Conservation (phyloP, 805 yeast genomes). For the Myxozyma sirexii region DNA sequence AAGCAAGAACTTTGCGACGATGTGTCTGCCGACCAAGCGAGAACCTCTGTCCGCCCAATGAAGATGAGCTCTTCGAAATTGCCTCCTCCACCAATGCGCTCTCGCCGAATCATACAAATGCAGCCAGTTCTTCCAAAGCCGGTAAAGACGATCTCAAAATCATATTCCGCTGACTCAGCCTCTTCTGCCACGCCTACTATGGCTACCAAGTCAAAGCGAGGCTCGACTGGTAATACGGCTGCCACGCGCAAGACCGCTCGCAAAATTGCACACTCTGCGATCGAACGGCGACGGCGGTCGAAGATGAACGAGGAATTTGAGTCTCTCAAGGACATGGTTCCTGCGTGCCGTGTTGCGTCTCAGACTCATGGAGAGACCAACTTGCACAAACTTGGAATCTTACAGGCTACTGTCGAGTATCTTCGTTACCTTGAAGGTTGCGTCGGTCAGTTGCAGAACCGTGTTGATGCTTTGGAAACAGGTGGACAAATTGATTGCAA, state of each 20-base stretch:
- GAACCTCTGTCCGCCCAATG: background rate
- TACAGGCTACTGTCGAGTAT: conserved; percentile 83
- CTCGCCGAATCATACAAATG: conserved; percentile 33
- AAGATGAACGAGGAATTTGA: conserved; percentile 84
- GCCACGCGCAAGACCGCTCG: conserved; percentile 48
- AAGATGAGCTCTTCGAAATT: conserved; percentile 15
- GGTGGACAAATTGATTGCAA: conserved; percentile 3
- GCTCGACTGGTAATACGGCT: conserved; percentile 14
- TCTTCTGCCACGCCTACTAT: background rate
- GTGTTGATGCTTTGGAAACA: conserved; percentile 19
- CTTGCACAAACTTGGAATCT: conserved; percentile 77
- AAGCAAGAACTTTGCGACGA: background rate
- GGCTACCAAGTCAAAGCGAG: conserved; percentile 12
- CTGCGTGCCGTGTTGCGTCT: conserved; percentile 66
- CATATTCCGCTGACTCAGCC: background rate
- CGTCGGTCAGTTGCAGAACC: conserved; percentile 21
- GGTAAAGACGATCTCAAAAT: conserved; percentile 6
- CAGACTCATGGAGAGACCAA: conserved; percentile 52
- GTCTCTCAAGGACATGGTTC: conserved; percentile 73
- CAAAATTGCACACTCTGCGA: conserved; percentile 69
- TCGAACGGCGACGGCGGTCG: conserved; percentile 75
- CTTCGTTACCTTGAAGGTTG: conserved; percentile 62
- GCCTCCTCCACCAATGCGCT: conserved; percentile 34
- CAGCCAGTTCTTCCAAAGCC: conserved; percentile 33
- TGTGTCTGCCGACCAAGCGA: background rate